These are phyloP conservation scores for Sugiyamaella grinbergsii DNA, from an alignment of 1,139 yeast species.

Conservation along the genomic window DNA sequence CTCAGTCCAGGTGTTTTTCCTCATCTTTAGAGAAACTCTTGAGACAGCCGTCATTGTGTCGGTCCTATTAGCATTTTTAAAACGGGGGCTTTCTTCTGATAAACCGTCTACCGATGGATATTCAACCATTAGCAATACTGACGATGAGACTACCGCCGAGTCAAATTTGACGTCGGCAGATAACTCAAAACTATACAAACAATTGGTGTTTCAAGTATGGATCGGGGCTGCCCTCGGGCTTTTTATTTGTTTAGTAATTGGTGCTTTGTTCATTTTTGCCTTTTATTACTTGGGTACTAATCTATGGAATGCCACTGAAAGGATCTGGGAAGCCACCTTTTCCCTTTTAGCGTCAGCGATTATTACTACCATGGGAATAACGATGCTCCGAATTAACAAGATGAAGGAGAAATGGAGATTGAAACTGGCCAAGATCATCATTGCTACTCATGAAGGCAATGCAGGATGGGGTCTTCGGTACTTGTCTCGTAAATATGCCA, in stretches of 20 bases:
- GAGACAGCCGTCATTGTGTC: slow-evolving; percentile 89
- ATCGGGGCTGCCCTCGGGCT: slow-evolving; percentile 75
- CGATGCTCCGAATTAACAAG: slow-evolving; percentile 79
- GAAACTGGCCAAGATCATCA: slow-evolving; percentile 58
- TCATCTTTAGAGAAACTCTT: slow-evolving; percentile 80
- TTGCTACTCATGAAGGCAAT: slow-evolving; percentile 43
- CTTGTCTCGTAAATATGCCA: slow-evolving; percentile 61
- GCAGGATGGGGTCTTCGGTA: slow-evolving; percentile 31
- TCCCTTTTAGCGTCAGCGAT: slow-evolving; percentile 77
- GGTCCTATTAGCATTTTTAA: slow-evolving; percentile 76
- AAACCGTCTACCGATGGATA: slow-evolving; percentile 26
- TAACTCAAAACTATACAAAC: slow-evolving; percentile 49
- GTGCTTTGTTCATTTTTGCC: slow-evolving; percentile 70
- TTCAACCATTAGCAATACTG: slow-evolving; percentile 1
- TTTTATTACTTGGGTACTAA: slow-evolving; percentile 79
- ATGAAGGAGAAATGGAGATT: slow-evolving; percentile 87
- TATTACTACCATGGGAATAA: slow-evolving; percentile 87
- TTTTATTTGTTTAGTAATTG: slow-evolving; percentile 71
- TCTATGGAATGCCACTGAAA: slow-evolving; percentile 79
- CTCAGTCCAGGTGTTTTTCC: slow-evolving; percentile 80
- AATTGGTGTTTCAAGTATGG: slow-evolving; percentile 75
- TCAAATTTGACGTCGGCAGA: not conserved
- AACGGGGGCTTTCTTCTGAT: slow-evolving; percentile 51
- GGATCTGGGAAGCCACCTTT: slow-evolving; percentile 90
- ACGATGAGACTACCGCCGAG: not conserved